Percentiles rank a stretch among this genome's conserved stretches.
phyloP scores from a whole-genome alignment of 805 yeast genomes.

The Lipomyces yamadae region DNA sequence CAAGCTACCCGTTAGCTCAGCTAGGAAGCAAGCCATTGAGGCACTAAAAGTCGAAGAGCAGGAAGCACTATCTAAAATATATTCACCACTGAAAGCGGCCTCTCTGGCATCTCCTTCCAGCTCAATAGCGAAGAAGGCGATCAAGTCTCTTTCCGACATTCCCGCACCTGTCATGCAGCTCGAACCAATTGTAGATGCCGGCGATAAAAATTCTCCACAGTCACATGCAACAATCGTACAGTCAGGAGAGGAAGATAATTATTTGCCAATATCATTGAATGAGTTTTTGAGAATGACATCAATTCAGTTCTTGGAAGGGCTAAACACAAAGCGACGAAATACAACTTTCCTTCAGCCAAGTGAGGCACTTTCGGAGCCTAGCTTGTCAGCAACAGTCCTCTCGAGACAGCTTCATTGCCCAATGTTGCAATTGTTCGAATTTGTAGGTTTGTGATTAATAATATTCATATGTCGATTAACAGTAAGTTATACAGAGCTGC shows the following conservation, averaged over 20 bases:
- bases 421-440: conserved; percentile 55
- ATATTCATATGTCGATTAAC: not conserved
- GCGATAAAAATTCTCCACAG: not conserved
- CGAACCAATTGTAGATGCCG: not conserved
- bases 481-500: conserved; percentile 47
- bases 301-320: conserved; percentile 43
- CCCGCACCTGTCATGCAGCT: conserved; percentile 19
- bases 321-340: conserved; percentile 37
- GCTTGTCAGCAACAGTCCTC: conserved; percentile 47
- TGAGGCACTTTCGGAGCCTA: conserved; percentile 31
- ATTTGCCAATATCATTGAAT: conserved; percentile 36
- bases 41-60: conserved; percentile 29
- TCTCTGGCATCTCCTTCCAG: conserved; percentile 4
- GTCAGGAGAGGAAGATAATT: conserved; percentile 6
- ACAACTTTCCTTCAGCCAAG: conserved; percentile 38
- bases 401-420: conserved; percentile 51
- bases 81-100: conserved; percentile 31
- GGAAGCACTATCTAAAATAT: conserved; percentile 24
- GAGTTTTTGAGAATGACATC: conserved; percentile 42
- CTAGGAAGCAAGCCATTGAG: conserved; percentile 15
- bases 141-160: conserved; percentile 11
- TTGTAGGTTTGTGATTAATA: conserved; percentile 38
- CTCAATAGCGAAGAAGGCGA: conserved; percentile 13
- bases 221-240: not conserved
- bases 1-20: conserved; percentile 17